phyloP scores from a whole-genome alignment of 768 basidiomycete species.

The Auriscalpium vulgare region DNA sequence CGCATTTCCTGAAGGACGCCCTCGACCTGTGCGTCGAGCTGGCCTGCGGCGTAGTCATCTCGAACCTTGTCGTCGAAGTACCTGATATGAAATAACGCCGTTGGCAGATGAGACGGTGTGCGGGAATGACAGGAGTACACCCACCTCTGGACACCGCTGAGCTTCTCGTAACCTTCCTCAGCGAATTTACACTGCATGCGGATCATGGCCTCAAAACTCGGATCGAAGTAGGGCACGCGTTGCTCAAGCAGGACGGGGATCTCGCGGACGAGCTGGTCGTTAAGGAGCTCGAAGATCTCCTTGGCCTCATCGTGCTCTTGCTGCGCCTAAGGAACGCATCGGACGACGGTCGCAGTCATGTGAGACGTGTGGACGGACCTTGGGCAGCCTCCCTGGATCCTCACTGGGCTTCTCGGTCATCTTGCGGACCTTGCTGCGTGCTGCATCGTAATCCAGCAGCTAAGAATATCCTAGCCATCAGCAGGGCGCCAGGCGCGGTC shows the following conservation, averaged over 20 bases:
- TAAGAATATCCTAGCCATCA: slow-evolving; percentile 23
- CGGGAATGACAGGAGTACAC: slow-evolving; percentile 10
- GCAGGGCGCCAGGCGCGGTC: background rate
- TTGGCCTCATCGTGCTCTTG: slow-evolving; percentile 93
- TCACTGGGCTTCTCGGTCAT: slow-evolving; percentile 87
- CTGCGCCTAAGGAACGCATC: slow-evolving; percentile 54
- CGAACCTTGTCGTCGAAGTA: slow-evolving; percentile 87
- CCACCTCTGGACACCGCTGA: slow-evolving; percentile 87
- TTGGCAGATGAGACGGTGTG: background rate
- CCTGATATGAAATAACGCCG: slow-evolving; percentile 28
- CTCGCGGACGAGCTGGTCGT: slow-evolving; percentile 85
- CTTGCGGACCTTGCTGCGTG: slow-evolving; percentile 85
- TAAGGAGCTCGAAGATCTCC: slow-evolving; percentile 89
- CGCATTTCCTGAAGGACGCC: slow-evolving; percentile 95
- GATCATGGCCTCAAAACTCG: slow-evolving; percentile 98
- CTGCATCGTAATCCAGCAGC: slow-evolving; percentile 94
- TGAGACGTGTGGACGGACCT: slow-evolving; percentile 34
- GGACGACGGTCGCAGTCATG: background rate
- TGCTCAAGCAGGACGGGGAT: slow-evolving; percentile 90
- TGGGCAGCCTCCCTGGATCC: slow-evolving; percentile 86
- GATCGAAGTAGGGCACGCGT: slow-evolving; percentile 96
- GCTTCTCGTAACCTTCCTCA: slow-evolving; percentile 96
- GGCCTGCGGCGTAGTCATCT: slow-evolving; percentile 96
- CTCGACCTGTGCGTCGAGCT: slow-evolving; percentile 96
- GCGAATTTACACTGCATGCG: slow-evolving; percentile 97